Percentiles rank a stretch among this genome's conserved stretches.
Evolutionary conservation across 495 filamentous ascomycete genomes (phyloP).

Genomic region (Tuber aestivum): DNA sequence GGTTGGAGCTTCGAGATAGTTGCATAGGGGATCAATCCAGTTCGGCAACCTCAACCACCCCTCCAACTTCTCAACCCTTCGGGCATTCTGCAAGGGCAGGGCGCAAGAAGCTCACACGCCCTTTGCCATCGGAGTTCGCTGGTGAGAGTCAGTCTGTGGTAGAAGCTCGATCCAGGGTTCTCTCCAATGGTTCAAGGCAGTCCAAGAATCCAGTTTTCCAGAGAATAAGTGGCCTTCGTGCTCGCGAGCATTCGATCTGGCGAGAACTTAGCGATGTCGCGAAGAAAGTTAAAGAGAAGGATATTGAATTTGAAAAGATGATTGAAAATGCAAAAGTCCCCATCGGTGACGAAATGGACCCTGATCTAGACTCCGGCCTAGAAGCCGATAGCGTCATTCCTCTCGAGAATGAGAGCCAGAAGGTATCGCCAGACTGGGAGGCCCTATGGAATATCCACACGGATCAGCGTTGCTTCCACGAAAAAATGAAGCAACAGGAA

Average conservation of each 20-base stretch:
- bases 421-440: not conserved
- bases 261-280: constrained; percentile 23
- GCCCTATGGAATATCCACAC: not conserved
- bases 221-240: constrained; percentile 17
- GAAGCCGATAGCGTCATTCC: not conserved
- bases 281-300: constrained; percentile 12
- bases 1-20: not conserved
- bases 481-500: constrained; percentile 1
- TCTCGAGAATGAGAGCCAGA: not conserved
- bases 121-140: not conserved
- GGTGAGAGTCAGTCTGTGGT: not conserved
- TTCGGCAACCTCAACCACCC: not conserved
- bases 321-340: constrained; percentile 10
- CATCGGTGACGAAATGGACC: not conserved
- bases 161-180: not conserved
- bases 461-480: not conserved
- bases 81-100: not conserved
- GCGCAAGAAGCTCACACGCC: not conserved
- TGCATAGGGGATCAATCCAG: not conserved
- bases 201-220: not conserved
- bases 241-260: constrained; percentile 14
- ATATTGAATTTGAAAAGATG: constrained; percentile 14
- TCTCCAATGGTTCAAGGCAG: not conserved
- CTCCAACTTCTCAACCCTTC: not conserved
- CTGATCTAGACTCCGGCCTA: not conserved